Evolutionary conservation across 495 filamentous ascomycete species (phyloP).

Genomic region (Aspergillus baeticus): DNA sequence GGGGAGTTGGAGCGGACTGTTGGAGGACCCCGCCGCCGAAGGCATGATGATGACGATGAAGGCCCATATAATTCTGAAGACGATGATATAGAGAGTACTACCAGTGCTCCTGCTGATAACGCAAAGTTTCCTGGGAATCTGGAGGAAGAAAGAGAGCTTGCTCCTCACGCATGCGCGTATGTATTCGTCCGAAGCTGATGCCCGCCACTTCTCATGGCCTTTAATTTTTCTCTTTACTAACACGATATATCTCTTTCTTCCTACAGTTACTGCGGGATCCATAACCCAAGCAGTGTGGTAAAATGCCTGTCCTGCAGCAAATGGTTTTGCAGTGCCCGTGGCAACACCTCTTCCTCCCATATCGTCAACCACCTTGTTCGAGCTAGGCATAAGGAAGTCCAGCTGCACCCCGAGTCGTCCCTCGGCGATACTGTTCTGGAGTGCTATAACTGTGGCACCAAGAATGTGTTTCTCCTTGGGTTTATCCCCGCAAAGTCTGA

Average conservation of each 20-base stretch:
- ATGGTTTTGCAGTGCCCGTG: conserved; percentile 98
- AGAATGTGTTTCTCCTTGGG: conserved; percentile 98
- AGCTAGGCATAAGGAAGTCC: conserved; percentile 97
- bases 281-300: conserved; percentile 90
- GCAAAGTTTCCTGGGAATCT: conserved; percentile 60
- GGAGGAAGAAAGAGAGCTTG: conserved; percentile 89
- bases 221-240: conserved; percentile 14
- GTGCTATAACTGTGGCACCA: conserved; percentile 99
- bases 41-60: conserved; percentile 84
- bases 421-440: conserved; percentile 96
- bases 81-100: conserved; percentile 88
- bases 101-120: conserved; percentile 77
- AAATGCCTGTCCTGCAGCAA: conserved; percentile 95
- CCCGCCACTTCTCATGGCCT: neutral
- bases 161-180: conserved; percentile 94
- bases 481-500: conserved; percentile 99
- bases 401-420: conserved; percentile 91
- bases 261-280: conserved; percentile 91
- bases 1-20: conserved; percentile 74
- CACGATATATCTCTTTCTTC: conserved; percentile 11
- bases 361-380: conserved; percentile 98
- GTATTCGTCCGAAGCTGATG: conserved; percentile 31
- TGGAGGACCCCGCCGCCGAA: conserved; percentile 63
- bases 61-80: conserved; percentile 74
- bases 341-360: conserved; percentile 94